phyloP scores from a whole-genome alignment of 1,284 basidiomycete species.

The Boletus putidus region DNA sequence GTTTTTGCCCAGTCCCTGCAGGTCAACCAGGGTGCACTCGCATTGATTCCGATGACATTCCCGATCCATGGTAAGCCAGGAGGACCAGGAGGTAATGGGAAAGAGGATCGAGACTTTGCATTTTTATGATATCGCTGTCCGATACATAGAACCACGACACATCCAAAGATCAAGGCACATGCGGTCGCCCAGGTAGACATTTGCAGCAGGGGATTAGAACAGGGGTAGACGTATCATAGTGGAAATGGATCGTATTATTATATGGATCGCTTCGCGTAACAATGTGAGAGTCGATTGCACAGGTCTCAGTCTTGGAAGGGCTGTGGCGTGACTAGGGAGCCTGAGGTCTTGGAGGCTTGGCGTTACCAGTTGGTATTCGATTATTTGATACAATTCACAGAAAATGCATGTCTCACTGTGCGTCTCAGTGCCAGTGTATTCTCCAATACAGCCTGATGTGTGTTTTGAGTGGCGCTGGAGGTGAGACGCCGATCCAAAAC shows the following conservation, averaged over 20 bases:
- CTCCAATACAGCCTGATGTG: no score
- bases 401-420: neutral
- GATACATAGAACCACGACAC: neutral
- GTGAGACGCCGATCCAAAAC: no score
- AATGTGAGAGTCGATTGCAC: neutral
- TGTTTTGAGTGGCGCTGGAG: no score
- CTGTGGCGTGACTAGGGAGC: neutral
- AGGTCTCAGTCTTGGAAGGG: neutral
- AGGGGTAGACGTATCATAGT: neutral
- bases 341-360: neutral
- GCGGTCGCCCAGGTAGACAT: neutral
- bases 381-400: neutral
- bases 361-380: no score
- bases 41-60: constrained; percentile 9
- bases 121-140: neutral
- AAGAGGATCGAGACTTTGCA: neutral
- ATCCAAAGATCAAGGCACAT: neutral
- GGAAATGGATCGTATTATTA: neutral
- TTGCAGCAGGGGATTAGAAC: neutral
- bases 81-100: constrained; percentile 17
- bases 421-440: neutral
- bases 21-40: constrained; percentile 19
- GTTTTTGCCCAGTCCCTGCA: constrained; percentile 17
- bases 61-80: neutral
- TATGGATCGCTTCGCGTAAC: neutral